These are phyloP conservation scores for Hypericum androsaemum DNA, from an alignment of 345 rosid species.

Conservation along the genomic window DNA sequence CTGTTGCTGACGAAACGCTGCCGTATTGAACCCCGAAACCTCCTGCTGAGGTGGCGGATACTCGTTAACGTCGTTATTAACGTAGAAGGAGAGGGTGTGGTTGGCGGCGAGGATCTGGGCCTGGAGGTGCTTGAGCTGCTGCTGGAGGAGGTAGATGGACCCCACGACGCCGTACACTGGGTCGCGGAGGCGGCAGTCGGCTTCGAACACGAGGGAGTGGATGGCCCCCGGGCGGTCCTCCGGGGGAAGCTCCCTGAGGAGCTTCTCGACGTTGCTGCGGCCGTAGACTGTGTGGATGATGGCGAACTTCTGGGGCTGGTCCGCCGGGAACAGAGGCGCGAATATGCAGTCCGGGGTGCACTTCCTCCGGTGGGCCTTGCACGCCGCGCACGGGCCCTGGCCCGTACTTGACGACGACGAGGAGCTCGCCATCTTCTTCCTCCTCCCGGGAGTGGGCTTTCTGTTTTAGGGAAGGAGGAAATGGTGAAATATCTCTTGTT, in stretches of 20 bases:
- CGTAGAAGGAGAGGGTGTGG: no score
- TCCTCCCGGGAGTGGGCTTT: no score
- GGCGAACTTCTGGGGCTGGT: constrained; percentile 64
- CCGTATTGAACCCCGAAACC: no score
- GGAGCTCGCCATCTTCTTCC: no score
- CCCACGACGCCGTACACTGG: constrained; percentile 95
- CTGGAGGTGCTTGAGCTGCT: constrained; percentile 66
- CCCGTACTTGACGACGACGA: no score
- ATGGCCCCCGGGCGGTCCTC: constrained; percentile 86
- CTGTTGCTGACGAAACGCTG: no score
- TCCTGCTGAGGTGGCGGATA: no score
- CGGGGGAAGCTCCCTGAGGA: constrained; percentile 68
- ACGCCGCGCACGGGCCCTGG: constrained; percentile 60
- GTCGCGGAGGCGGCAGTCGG: constrained; percentile 79
- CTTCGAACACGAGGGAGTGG: constrained; percentile 79
- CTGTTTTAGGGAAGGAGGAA: no score
- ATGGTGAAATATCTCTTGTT: no score
- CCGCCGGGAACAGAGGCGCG: constrained; percentile 72
- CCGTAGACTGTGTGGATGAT: constrained; percentile 91
- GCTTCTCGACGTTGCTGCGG: constrained; percentile 92
- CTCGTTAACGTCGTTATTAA: no score
- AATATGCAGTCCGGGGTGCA: constrained; percentile 74
- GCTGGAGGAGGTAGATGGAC: constrained; percentile 65
- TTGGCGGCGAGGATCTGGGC: no score
- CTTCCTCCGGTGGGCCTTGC: constrained; percentile 76